Evolutionary conservation across 768 basidiomycete species (phyloP).

Genomic region (Hortiboletus flavorubellus): DNA sequence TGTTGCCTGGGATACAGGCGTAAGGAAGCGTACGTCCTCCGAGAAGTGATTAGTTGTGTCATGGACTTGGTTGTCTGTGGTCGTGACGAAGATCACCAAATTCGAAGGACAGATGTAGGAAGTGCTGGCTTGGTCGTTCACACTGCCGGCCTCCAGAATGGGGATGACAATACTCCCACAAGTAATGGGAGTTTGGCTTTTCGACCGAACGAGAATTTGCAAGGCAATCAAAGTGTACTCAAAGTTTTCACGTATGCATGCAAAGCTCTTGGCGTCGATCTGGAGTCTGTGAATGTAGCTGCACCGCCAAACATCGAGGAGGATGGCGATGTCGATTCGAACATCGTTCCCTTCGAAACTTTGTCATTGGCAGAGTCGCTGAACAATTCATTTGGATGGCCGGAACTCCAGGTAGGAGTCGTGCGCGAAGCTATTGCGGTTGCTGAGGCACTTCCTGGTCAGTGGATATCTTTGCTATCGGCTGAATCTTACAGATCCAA

Average conservation of each 20-base stretch:
- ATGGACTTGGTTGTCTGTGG: conserved; percentile 86
- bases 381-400: conserved; percentile 79
- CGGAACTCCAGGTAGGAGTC: conserved; percentile 91
- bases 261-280: conserved; percentile 75
- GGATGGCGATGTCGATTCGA: conserved; percentile 16
- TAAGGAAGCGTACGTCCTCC: conserved; percentile 83
- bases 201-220: conserved; percentile 66
- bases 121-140: conserved; percentile 48
- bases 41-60: conserved; percentile 82
- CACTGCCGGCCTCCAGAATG: conserved; percentile 37
- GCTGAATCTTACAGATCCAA: conserved; percentile 4
- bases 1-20: conserved; percentile 79
- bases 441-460: conserved; percentile 88
- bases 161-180: conserved; percentile 18
- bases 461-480: conserved; percentile 18
- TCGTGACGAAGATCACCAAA: conserved; percentile 64
- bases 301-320: conserved; percentile 26
- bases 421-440: conserved; percentile 89
- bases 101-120: conserved; percentile 34
- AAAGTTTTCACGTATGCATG: conserved; percentile 71
- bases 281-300: conserved; percentile 64
- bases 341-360: conserved; percentile 31
- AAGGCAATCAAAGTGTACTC: conserved; percentile 83
- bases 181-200: conserved; percentile 60
- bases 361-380: conserved; percentile 37